These are phyloP conservation scores for Lactuca sativa DNA, from an alignment of 129 eudicot species.

Conservation along the genomic window DNA sequence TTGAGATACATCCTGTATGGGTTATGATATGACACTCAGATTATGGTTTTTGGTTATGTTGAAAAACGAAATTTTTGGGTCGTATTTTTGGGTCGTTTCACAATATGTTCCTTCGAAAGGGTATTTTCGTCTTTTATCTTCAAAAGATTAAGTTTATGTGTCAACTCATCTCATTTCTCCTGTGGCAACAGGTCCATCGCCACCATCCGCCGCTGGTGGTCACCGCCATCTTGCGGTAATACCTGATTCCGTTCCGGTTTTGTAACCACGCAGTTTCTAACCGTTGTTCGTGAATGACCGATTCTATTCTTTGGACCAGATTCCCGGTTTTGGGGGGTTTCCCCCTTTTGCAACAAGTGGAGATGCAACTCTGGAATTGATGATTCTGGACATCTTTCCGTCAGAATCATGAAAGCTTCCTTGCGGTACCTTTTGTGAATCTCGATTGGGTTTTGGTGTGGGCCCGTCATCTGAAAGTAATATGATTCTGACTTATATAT, in stretches of 20 bases:
- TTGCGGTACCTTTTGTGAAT: conserved; percentile 33
- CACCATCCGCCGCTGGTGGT: conserved; percentile 38
- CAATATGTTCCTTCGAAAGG: conserved; percentile 49
- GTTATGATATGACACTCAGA: too few species aligned
- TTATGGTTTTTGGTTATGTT: too few species aligned
- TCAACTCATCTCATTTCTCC: conserved; percentile 71
- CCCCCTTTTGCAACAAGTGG: conserved; percentile 37
- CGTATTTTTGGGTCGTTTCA: too few species aligned
- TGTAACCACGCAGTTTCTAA: conserved; percentile 74
- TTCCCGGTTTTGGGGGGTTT: too few species aligned
- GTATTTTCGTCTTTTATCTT: conserved; percentile 54
- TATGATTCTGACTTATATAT: conserved; percentile 66
- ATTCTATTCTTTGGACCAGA: conserved; percentile 86
- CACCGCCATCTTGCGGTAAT: conserved; percentile 66
- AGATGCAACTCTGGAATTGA: conserved; percentile 15
- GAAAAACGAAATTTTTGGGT: too few species aligned
- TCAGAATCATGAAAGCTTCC: conserved; percentile 43
- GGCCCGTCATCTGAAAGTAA: conserved; percentile 46
- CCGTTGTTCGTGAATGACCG: conserved; percentile 87
- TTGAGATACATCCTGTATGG: too few species aligned
- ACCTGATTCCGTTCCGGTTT: conserved; percentile 92
- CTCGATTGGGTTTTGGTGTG: conserved; percentile 24
- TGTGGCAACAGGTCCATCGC: conserved; percentile 31
- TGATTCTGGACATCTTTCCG: conserved; percentile 20
- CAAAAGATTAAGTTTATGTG: conserved; percentile 56